Evolutionary conservation across 768 basidiomycete species (phyloP).

Genomic region (Trametes cingulata): DNA sequence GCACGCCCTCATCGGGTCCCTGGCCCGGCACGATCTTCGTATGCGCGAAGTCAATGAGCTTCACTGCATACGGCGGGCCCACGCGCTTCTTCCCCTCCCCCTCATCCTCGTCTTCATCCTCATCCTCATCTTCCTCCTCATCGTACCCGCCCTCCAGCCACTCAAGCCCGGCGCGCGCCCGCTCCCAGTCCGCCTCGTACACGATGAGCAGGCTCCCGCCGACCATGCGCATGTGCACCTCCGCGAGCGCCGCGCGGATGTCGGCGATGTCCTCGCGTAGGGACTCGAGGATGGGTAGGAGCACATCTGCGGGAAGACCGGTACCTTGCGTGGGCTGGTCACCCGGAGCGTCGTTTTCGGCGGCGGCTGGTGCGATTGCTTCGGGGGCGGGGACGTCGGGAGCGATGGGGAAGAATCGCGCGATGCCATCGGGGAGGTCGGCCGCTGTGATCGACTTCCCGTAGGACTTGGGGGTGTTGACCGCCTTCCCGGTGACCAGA

Average conservation of each 20-base stretch:
- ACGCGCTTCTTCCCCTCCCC: slow-evolving; percentile 30
- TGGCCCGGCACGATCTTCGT: slow-evolving; percentile 63
- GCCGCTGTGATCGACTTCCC: slow-evolving; percentile 71
- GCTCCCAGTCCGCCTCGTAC: slow-evolving; percentile 65
- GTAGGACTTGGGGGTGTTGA: slow-evolving; percentile 71
- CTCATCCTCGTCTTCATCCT: slow-evolving; percentile 29
- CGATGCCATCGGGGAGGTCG: slow-evolving; percentile 76
- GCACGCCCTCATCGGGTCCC: slow-evolving; percentile 79
- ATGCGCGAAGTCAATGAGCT: slow-evolving; percentile 95
- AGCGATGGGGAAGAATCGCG: slow-evolving; percentile 69
- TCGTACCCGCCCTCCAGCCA: slow-evolving; percentile 40
- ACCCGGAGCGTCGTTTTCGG: slow-evolving; percentile 10
- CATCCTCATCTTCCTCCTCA: slow-evolving; percentile 34
- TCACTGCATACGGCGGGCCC: slow-evolving; percentile 60
- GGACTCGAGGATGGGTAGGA: slow-evolving; percentile 58
- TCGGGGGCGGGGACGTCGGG: background rate
- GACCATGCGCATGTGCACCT: slow-evolving; percentile 75
- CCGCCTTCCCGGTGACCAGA: slow-evolving; percentile 50
- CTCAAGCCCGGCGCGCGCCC: slow-evolving; percentile 40
- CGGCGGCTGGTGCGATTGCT: slow-evolving; percentile 7
- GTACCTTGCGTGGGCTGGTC: slow-evolving; percentile 28
- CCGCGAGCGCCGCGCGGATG: slow-evolving; percentile 49
- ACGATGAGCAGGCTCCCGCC: slow-evolving; percentile 81
- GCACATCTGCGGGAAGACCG: slow-evolving; percentile 56
- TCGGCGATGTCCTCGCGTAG: slow-evolving; percentile 54